Base-by-base conservation (phyloP, 805 yeast species). In the Candida ascalaphidarum region DNA sequence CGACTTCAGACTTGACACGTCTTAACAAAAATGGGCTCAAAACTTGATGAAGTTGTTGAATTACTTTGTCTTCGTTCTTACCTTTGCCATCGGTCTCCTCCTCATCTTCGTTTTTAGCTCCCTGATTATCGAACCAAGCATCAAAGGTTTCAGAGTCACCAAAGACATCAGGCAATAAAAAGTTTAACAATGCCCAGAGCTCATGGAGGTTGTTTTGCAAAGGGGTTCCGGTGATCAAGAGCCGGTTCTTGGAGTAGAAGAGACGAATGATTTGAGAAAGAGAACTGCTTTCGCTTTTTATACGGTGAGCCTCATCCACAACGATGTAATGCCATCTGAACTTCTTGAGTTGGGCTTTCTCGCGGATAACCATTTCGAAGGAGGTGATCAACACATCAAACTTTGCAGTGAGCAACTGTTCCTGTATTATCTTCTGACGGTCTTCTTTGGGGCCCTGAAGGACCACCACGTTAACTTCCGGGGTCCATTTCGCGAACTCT, bases 281-380 rank as follows among this genome's bases (percentile, higher is more conserved):
- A 50, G 77, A 53, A 2, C 80, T 70, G 44, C 77, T 81, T 44
- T 81, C 92, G 48, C 81, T 81, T 44, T 81, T 81, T 39, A 81
- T 75, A 57, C 92, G 64, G 49, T 81, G 94, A 3, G 89, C 92
- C 54, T 81, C 94, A 52, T 81, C 94, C 36, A 81, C 77, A 13
- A 81, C 64, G 27, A 81, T 75, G 46, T 81, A 81, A 45, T 77
- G 74, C 89, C 92, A 81, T 33, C 65, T 68, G 40, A 81, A 71
- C 46, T 80, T 81, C 33, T 53, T 67, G 43, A 81, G 68, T 2
- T 74, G 55, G 0, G 85, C 55, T 46, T 81, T 81, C 48, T 81
- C 92, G 41, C 74, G 68, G 30, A 81, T 81, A 16, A 81, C 81
- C 36, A 81, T 79, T 49, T 81, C 92, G 46, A 77, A 81, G 4